These are phyloP conservation scores for Trichosporon sp. DNA, from an alignment of 1,284 basidiomycete species.

Conservation along the genomic window DNA sequence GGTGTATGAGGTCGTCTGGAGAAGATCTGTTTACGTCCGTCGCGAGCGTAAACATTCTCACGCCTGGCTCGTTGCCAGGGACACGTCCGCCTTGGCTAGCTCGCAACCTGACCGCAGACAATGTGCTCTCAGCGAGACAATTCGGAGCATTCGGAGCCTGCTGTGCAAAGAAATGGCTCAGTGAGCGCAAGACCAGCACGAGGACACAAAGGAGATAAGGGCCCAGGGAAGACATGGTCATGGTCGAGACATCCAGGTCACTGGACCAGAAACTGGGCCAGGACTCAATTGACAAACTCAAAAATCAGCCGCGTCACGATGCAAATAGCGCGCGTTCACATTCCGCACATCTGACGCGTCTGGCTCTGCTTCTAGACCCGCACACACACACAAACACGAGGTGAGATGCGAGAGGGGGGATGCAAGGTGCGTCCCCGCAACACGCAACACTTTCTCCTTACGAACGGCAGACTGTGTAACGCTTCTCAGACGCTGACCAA, in stretches of 20 bases:
- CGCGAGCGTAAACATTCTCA: not conserved
- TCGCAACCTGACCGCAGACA: no score
- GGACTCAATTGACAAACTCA: not conserved
- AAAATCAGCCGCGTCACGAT: conserved; percentile 13
- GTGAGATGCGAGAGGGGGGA: not conserved
- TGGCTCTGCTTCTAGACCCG: no score
- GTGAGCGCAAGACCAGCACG: not conserved
- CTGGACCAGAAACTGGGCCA: not conserved
- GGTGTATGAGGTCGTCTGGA: not conserved
- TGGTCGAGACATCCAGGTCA: not conserved
- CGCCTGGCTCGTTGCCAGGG: not conserved
- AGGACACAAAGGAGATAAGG: not conserved
- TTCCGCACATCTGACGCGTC: not conserved
- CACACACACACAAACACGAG: no score
- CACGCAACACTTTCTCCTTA: no score
- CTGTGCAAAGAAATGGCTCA: not conserved
- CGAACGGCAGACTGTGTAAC: not conserved
- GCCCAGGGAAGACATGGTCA: no score
- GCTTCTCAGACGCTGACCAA: not conserved
- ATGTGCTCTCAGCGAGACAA: not conserved
- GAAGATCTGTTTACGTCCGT: conserved; percentile 3
- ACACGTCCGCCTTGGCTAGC: no score
- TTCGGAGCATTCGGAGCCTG: not conserved
- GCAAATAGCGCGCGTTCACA: not conserved
- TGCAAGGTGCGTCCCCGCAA: not conserved